These are phyloP conservation scores for Alternaria postmessia DNA, from an alignment of 2,329 filamentous ascomycete genomes.

Conservation along the genomic window DNA sequence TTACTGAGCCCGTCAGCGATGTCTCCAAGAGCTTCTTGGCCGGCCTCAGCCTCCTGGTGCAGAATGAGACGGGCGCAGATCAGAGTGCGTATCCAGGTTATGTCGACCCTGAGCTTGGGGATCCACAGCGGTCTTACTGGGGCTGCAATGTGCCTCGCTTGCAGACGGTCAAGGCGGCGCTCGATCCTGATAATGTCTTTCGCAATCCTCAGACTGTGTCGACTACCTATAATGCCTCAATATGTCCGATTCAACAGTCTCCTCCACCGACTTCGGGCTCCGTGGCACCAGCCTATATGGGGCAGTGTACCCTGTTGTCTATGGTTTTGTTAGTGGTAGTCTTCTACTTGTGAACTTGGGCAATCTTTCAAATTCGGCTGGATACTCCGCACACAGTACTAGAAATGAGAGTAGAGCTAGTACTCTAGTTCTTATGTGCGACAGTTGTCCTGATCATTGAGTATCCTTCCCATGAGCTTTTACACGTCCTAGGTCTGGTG, in stretches of 20 bases:
- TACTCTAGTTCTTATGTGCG: background rate
- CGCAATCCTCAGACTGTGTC: background rate
- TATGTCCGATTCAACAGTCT: background rate
- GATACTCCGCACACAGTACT: background rate
- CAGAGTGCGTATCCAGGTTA: background rate
- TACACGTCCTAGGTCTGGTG: background rate
- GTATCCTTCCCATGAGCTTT: background rate
- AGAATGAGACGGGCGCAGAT: background rate
- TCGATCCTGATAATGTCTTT: slow-evolving; percentile 5
- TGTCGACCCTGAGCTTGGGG: background rate
- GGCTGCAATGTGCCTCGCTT: background rate
- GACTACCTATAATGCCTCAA: background rate
- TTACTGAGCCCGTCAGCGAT: background rate
- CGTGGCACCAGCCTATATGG: too few relatives aligned
- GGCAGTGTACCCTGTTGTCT: too few relatives aligned
- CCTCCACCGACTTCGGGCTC: background rate
- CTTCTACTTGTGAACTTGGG: too few relatives aligned
- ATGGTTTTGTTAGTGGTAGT: too few relatives aligned
- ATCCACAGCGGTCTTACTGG: slow-evolving; percentile 6
- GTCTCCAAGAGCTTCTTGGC: slow-evolving; percentile 1
- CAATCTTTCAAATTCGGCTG: background rate
- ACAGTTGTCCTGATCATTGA: background rate
- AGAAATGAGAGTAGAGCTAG: background rate
- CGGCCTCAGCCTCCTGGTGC: background rate
- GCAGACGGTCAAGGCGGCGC: background rate